Conservation (phyloP, 495 filamentous ascomycete genomes). For the Niebla homalea region DNA sequence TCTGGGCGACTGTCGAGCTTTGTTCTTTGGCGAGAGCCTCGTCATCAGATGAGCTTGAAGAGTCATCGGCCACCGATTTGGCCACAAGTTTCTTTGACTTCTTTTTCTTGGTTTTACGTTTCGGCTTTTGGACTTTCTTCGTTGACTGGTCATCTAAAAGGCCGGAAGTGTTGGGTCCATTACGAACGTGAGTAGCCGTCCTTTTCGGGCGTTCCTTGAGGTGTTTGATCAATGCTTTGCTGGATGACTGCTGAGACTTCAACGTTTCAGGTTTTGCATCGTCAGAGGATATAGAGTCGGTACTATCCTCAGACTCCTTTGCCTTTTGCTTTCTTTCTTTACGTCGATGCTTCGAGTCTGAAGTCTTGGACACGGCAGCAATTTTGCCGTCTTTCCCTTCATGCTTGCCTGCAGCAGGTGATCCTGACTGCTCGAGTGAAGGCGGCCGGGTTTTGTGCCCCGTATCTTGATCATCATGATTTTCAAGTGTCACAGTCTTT, state of each 20-base stretch:
- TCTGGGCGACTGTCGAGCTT: constrained; percentile 14
- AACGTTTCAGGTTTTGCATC: constrained; percentile 19
- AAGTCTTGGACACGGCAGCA: no score
- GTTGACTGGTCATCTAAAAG: no score
- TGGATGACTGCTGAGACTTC: constrained; percentile 9
- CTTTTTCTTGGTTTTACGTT: constrained; percentile 36
- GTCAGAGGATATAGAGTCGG: constrained; percentile 20
- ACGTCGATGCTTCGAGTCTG: no score
- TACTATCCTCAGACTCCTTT: constrained; percentile 16
- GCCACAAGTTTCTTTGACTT: constrained; percentile 33
- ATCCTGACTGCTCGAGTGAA: no score
- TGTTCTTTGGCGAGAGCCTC: constrained; percentile 19
- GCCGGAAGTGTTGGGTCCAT: no score
- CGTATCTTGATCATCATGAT: no score
- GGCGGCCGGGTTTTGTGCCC: no score
- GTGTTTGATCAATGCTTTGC: constrained; percentile 25
- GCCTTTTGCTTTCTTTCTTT: constrained; percentile 20
- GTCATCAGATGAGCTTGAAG: constrained; percentile 21
- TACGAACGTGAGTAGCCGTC: no score
- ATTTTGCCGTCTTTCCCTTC: no score
- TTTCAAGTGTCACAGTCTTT: no score
- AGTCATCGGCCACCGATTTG: constrained; percentile 25
- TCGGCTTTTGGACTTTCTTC: constrained; percentile 21
- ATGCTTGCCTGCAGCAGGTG: no score
- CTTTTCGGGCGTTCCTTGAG: no score